These are phyloP conservation scores for Oidiodendron maius DNA, from an alignment of 495 filamentous ascomycete species.

Conservation along the genomic window DNA sequence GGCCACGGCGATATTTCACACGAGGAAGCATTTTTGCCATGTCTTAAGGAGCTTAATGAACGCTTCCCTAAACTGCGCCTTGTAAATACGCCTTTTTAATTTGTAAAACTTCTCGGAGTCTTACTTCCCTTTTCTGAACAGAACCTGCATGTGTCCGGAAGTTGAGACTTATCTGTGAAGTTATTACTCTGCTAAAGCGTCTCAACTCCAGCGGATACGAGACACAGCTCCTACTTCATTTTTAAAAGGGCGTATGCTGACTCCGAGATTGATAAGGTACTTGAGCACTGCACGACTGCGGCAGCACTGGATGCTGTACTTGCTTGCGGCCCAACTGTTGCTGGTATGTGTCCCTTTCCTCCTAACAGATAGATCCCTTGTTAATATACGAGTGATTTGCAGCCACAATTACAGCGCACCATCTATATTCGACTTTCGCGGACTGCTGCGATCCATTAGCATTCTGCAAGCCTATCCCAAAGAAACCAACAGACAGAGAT, in stretches of 20 bases:
- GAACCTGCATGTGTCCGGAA: neutral
- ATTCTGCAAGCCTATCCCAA: constrained; percentile 71
- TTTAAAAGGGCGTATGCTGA: neutral
- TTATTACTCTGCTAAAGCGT: neutral
- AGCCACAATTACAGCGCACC: constrained; percentile 55
- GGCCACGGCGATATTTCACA: constrained; percentile 55
- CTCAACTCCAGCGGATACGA: neutral
- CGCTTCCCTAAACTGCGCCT: constrained; percentile 54
- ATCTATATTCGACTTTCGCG: constrained; percentile 64
- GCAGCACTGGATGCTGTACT: constrained; percentile 76
- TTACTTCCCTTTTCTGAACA: neutral
- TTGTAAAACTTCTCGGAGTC: neutral
- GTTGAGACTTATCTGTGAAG: neutral
- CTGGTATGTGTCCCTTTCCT: constrained; percentile 35
- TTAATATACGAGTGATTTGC: neutral
- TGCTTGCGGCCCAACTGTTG: constrained; percentile 70
- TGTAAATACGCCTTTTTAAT: constrained; percentile 5
- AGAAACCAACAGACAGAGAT: constrained; percentile 54
- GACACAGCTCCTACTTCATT: neutral
- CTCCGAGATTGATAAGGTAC: neutral
- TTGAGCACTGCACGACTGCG: constrained; percentile 76
- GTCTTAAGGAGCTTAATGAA: constrained; percentile 59
- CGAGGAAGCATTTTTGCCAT: constrained; percentile 77
- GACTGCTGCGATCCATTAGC: constrained; percentile 59
- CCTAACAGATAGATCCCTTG: neutral